phyloP scores from a whole-genome alignment of 208 protist species.

The Leishmania tropica region DNA sequence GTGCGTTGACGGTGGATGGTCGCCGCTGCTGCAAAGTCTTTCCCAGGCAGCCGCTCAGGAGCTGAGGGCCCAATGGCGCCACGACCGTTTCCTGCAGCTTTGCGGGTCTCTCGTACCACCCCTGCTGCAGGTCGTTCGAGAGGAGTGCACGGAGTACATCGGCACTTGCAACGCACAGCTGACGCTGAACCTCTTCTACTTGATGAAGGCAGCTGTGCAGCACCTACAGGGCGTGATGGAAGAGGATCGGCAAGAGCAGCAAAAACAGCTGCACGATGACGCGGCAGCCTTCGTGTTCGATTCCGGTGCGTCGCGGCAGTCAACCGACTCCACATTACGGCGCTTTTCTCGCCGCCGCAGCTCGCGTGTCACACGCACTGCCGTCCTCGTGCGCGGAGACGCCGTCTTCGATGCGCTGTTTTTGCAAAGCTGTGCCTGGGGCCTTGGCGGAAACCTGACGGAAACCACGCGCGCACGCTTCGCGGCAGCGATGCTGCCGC shows the following conservation, averaged over 20 bases:
- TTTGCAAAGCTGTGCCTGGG: constrained; percentile 96
- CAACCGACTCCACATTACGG: constrained; percentile 2
- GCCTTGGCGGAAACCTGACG: constrained; percentile 93
- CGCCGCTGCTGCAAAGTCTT: constrained; percentile 63
- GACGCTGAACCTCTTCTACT: constrained; percentile 80
- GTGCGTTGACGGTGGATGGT: constrained; percentile 85
- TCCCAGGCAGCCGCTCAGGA: constrained; percentile 42
- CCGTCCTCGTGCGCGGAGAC: constrained; percentile 54
- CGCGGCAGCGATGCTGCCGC: constrained; percentile 62
- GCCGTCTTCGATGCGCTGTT: constrained; percentile 89
- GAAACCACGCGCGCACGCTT: constrained; percentile 86
- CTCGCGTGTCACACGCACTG: constrained; percentile 42
- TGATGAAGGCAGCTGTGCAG: constrained; percentile 70
- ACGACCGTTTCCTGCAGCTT: constrained; percentile 82
- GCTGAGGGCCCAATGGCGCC: constrained; percentile 58
- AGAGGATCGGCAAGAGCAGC: constrained; percentile 36
- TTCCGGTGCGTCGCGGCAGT: not conserved
- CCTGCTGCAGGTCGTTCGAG: constrained; percentile 77
- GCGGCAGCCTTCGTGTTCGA: constrained; percentile 1
- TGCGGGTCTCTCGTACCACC: constrained; percentile 60
- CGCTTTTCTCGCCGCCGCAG: constrained; percentile 53
- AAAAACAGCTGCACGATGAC: constrained; percentile 27
- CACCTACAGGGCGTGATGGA: constrained; percentile 37
- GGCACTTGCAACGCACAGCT: constrained; percentile 85
- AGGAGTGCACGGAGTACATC: constrained; percentile 89